These are phyloP conservation scores for Colletotrichum zoysiae DNA, from an alignment of 2,329 filamentous ascomycete genomes.

Conservation along the genomic window DNA sequence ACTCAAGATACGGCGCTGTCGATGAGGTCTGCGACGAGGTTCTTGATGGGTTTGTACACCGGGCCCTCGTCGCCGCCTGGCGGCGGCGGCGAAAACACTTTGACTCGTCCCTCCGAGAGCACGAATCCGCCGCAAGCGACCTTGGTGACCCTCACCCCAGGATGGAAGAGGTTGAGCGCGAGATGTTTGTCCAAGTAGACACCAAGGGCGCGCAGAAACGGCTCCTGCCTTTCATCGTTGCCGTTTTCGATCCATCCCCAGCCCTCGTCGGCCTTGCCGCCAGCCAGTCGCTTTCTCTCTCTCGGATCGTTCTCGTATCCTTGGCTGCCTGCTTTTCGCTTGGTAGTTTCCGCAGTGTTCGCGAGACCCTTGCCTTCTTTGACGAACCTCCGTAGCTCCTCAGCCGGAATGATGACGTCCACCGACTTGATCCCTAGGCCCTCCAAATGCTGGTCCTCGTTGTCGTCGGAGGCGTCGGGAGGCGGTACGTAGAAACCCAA, in stretches of 20 bases:
- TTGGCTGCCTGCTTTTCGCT: conserved; percentile 37
- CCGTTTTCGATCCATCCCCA: conserved; percentile 61
- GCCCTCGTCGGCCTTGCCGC: conserved; percentile 63
- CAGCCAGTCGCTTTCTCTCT: conserved; percentile 61
- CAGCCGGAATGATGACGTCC: conserved; percentile 64
- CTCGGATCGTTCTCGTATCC: conserved; percentile 51
- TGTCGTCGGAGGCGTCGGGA: conserved; percentile 17
- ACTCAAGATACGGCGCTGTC: conserved; percentile 20
- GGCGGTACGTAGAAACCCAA: conserved; percentile 63
- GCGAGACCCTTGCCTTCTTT: conserved; percentile 53
- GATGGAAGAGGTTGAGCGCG: conserved; percentile 67
- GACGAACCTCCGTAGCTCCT: conserved; percentile 62
- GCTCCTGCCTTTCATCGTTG: conserved; percentile 47
- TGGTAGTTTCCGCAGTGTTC: conserved; percentile 21
- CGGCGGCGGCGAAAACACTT: conserved; percentile 56
- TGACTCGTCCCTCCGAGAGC: conserved; percentile 65
- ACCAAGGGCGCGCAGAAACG: conserved; percentile 65
- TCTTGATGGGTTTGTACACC: conserved; percentile 31
- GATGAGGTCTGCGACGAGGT: conserved; percentile 26
- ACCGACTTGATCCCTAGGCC: conserved; percentile 57
- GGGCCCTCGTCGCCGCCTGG: neutral
- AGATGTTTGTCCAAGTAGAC: conserved; percentile 65
- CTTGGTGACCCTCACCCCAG: conserved; percentile 64
- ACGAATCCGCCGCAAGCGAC: conserved; percentile 69
- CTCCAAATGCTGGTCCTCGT: conserved; percentile 40